Evolutionary conservation across 306 rosid genomes (phyloP).

Genomic region (Oxytropis ochrocephala): DNA sequence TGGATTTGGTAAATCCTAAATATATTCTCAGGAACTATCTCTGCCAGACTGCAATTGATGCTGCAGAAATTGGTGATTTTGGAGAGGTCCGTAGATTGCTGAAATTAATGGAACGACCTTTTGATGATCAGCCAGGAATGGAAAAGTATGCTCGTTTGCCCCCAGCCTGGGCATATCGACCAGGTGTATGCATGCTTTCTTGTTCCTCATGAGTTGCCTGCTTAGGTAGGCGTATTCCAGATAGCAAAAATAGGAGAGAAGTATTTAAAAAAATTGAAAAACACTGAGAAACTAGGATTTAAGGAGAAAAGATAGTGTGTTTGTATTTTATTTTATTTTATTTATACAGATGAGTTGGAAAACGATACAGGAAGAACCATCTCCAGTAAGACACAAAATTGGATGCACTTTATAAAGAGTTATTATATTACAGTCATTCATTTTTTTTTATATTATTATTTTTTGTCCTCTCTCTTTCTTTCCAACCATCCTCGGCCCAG

Average conservation of each 20-base stretch:
- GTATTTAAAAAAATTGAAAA: neutral
- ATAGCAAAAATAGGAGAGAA: conserved; percentile 16
- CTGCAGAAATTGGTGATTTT: conserved; percentile 91
- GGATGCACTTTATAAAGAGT: conserved; percentile 12
- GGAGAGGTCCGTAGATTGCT: conserved; percentile 75
- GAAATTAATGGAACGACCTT: conserved; percentile 79
- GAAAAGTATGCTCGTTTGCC: conserved; percentile 97
- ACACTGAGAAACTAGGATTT: conserved; percentile 18
- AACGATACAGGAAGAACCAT: neutral
- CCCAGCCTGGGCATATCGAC: conserved; percentile 99
- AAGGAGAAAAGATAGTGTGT: conserved; percentile 7
- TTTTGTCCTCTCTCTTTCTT: neutral
- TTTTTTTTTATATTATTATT: neutral
- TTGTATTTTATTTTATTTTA: conserved; percentile 30
- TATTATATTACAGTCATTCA: neutral
- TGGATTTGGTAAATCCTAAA: conserved; percentile 86
- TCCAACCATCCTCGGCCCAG: neutral
- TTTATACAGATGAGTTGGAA: conserved; percentile 5
- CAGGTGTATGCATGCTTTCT: conserved; percentile 98
- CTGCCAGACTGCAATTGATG: conserved; percentile 94
- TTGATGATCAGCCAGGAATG: conserved; percentile 97
- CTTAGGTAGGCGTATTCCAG: conserved; percentile 9
- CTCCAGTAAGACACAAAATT: conserved; percentile 2
- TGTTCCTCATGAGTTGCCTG: conserved; percentile 72
- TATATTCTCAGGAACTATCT: conserved; percentile 87